Conservation (phyloP, 2,329 filamentous ascomycete genomes). For the Fusarium lyarnte region DNA sequence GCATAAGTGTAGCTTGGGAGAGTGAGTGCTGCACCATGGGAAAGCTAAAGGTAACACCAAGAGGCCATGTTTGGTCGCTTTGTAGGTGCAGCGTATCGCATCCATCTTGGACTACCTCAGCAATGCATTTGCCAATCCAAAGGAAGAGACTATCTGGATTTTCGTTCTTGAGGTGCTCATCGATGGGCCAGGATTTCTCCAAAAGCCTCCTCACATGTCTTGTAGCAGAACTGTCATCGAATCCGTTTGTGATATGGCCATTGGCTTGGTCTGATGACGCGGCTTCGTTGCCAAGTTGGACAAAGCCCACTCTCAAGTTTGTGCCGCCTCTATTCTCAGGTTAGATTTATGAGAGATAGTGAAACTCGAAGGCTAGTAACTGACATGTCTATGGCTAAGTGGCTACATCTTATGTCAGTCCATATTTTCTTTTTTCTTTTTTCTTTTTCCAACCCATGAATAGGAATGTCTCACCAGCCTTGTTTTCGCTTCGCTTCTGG, state of each 20-base stretch:
- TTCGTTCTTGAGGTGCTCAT: slow-evolving; percentile 76
- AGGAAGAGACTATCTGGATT: slow-evolving; percentile 78
- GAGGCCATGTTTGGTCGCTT: slow-evolving; percentile 59
- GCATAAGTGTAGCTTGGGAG: slow-evolving; percentile 69
- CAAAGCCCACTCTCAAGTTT: slow-evolving; percentile 74
- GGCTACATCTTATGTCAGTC: slow-evolving; percentile 52
- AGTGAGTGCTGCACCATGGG: slow-evolving; percentile 73
- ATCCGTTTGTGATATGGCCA: slow-evolving; percentile 12
- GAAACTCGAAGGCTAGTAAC: slow-evolving; percentile 33
- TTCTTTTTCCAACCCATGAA: neutral
- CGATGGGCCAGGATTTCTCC: slow-evolving; percentile 79
- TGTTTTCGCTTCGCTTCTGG: slow-evolving; percentile 55
- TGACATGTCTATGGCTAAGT: slow-evolving; percentile 74
- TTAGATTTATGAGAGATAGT: slow-evolving; percentile 5
- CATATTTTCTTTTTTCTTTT: neutral
- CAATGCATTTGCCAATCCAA: slow-evolving; percentile 85
- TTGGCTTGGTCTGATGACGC: slow-evolving; percentile 12
- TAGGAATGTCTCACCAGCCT: slow-evolving; percentile 58
- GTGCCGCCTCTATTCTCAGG: slow-evolving; percentile 70
- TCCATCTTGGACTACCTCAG: slow-evolving; percentile 73
- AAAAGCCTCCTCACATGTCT: slow-evolving; percentile 65
- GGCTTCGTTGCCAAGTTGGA: slow-evolving; percentile 63
- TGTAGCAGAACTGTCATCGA: slow-evolving; percentile 28
- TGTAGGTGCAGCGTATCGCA: slow-evolving; percentile 55
- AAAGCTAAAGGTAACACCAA: slow-evolving; percentile 77